These are phyloP conservation scores for Recurvomyces mirabilis DNA, from an alignment of 495 filamentous ascomycete genomes.

Conservation along the genomic window DNA sequence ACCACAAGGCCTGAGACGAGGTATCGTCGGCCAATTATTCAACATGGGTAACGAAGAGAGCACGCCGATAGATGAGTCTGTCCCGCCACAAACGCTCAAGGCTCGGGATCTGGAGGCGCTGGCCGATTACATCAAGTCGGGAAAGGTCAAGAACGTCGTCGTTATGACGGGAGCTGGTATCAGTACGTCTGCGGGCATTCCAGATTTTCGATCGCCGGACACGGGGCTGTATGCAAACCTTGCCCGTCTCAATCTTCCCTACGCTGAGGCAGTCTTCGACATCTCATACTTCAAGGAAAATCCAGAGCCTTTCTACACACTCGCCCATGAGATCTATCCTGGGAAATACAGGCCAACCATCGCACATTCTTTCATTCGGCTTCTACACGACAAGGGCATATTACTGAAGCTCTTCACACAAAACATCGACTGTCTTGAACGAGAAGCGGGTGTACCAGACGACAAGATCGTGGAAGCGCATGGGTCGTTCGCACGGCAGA, in stretches of 20 bases:
- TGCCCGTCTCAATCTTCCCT: constrained; percentile 67
- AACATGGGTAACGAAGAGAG: constrained; percentile 65
- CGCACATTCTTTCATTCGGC: constrained; percentile 65
- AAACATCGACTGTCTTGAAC: constrained; percentile 93
- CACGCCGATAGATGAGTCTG: constrained; percentile 48
- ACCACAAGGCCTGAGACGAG: constrained; percentile 17
- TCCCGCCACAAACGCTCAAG: constrained; percentile 51
- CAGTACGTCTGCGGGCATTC: constrained; percentile 38
- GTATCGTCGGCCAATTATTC: constrained; percentile 6
- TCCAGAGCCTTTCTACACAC: constrained; percentile 79
- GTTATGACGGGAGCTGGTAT: constrained; percentile 45
- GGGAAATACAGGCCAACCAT: constrained; percentile 82
- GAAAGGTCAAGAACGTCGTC: constrained; percentile 55
- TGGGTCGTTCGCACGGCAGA: constrained; percentile 81
- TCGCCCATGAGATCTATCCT: constrained; percentile 85
- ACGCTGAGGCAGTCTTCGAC: constrained; percentile 73
- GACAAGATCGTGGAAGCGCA: constrained; percentile 86
- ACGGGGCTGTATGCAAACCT: constrained; percentile 79
- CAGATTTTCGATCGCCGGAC: constrained; percentile 65
- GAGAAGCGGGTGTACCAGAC: constrained; percentile 69
- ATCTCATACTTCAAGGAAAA: constrained; percentile 75
- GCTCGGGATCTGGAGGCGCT: constrained; percentile 58
- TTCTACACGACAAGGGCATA: constrained; percentile 63
- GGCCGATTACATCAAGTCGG: constrained; percentile 62
- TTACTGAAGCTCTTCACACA: constrained; percentile 86